A percentile compares a stretch with the other conserved stretches of the same genome.
phyloP scores from a whole-genome alignment of 352 stramenopile genomes.

The Globisporangium viniferum region DNA sequence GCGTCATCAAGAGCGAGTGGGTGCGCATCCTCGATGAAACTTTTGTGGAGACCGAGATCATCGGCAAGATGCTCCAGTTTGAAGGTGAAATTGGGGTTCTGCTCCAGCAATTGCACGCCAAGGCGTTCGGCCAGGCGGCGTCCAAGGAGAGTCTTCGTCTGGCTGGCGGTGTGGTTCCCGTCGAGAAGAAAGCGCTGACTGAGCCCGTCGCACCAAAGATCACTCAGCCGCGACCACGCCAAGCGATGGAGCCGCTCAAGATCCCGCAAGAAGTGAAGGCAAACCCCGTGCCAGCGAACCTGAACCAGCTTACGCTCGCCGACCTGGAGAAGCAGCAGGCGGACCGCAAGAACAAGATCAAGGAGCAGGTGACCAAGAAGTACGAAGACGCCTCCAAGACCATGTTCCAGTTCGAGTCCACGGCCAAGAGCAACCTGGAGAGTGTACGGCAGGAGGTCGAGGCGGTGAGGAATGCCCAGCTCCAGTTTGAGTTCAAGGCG shows the following conservation, averaged over 20 bases:
- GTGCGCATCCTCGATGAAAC: constrained; percentile 74
- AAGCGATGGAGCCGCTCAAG: constrained; percentile 65
- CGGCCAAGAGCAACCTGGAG: constrained; percentile 72
- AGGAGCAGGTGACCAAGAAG: constrained; percentile 64
- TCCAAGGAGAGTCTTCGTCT: constrained; percentile 42
- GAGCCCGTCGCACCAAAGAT: constrained; percentile 82
- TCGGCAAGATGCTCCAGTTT: constrained; percentile 53
- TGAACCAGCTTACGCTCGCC: constrained; percentile 66
- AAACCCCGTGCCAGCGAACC: constrained; percentile 53
- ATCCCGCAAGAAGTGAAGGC: constrained; percentile 80
- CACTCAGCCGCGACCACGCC: constrained; percentile 73
- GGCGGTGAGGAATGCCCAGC: constrained; percentile 42
- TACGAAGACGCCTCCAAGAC: constrained; percentile 62
- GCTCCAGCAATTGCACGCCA: constrained; percentile 55
- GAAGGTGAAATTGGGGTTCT: constrained; percentile 35
- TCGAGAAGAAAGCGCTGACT: constrained; percentile 54
- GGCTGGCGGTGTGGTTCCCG: constrained; percentile 30
- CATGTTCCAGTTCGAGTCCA: constrained; percentile 79
- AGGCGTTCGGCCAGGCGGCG: constrained; percentile 56
- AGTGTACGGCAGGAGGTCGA: constrained; percentile 66
- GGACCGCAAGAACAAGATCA: constrained; percentile 48
- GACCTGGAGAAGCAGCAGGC: constrained; percentile 60
- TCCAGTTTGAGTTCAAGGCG: constrained; percentile 78
- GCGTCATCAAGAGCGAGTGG: constrained; percentile 79
- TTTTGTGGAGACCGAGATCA: constrained; percentile 80